Evolutionary conservation across 2,329 filamentous ascomycete species (phyloP), one percentile per base, ranked within the genome.

Genomic region (Fusarium xyrophilum): DNA sequence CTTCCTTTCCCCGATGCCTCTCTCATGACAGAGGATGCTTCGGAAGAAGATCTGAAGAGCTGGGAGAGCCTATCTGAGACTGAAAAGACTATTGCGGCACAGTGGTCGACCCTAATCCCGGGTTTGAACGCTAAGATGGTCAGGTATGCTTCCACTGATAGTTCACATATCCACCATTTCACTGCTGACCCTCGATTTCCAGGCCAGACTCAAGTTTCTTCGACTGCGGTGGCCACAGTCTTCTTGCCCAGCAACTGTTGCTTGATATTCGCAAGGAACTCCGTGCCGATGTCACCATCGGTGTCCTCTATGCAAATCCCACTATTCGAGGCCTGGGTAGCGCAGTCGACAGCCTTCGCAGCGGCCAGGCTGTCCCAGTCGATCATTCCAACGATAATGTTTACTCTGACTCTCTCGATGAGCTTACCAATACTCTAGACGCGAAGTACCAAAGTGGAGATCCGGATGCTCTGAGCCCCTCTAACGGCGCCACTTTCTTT

Each of bases 161-260:
- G 48, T 52, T 23, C 14, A 52, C 11, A 30, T 23, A 28, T 40
- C 14, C 39, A 28, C 11, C 27, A 27, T 52, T 19, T 23, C 28
- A 40, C 21, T 40, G 28, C 33, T 40, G 13, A 52, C 19, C 25
- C 35, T 40, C 25, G n/a, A 30, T 40, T 25, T n/a, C 21, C 9
- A 32, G 27, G 27, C 51, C 51, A 21, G 36, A 44, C 15, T 32
- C 27, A n/a, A 44, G 36, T 32, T 82, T 82, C 68, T 82, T 82
- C 54, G 79, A 81, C 21, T 50, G 64, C 13, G 80, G 80, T 63
- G 78, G 80, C 5, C 79, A 82, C 72, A 78, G 74, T 71, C 68
- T 80, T 12, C 81, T 97, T 44, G 92, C 93, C 7, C 82, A 88
- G 67, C 90, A 92, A 57, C 87, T 97, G 76, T 84, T 97, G 12